Base-by-base conservation (phyloP, 306 rosid species). In the Carpinus fangiana region DNA sequence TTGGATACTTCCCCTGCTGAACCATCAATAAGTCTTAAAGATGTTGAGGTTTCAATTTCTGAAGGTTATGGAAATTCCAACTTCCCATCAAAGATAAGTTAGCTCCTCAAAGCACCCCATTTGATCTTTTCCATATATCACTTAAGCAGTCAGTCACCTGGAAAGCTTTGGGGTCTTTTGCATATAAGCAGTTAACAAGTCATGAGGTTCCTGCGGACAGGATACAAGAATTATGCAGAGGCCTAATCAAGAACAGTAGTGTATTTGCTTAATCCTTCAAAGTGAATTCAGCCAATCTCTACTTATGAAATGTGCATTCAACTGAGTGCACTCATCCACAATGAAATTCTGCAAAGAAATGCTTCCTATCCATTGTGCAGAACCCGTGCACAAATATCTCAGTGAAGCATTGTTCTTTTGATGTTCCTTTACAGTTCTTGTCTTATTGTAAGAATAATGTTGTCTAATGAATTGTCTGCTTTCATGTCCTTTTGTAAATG, bases 41-140 rank as follows among this genome's bases (percentile, higher is more conserved):
- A 87, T 66, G 50, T 65, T 71, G 82, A 68, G 85, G 85, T 38
- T 84, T 61, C 78, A 8, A 60, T 72, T 85, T 79, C 78, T 62
- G 84, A 85, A 75, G 82, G 84, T 9, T 75, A 76, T 9, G 79
- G 61, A 74, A 80, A 78, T 72, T 60, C 79, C 50, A 72, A 28
- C 23, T 80, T 79, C 80, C 79, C 83, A 66, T 78, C 83, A 71
- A 80, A 84, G 59, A 82, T 82, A 77, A 84, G 85, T 78, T 84
- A 87, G 88, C 28, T 51, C 4, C 69, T n/a, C 62, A 81, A 14
- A 14, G 72, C 52, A 64, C 34, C 11, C 48, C 72, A 9, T 66
- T 18, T 41, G 50, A 43, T n/a, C 72, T 66, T 43, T 66, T 66
- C 28, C 31, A 17, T 38, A 41, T 66, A 66, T 11, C 26, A 38